Evolutionary conservation across 495 filamentous ascomycete species (phyloP).

Genomic region (Tuber microsphaerosporum): DNA sequence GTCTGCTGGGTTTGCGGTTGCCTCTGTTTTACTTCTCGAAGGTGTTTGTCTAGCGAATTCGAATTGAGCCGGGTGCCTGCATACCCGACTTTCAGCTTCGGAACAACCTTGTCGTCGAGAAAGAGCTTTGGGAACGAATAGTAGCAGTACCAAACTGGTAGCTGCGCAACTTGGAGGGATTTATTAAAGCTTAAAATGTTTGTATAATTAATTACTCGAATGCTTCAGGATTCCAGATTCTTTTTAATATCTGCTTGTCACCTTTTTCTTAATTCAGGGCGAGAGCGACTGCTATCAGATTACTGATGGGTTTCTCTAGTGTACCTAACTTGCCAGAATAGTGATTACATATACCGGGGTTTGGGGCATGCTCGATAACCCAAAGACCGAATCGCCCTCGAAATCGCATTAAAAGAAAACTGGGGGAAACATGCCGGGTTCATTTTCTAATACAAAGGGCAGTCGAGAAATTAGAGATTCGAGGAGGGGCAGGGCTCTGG

Average conservation of each 20-base stretch:
- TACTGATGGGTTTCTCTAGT: background rate
- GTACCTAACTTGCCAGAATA: background rate
- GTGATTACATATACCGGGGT: background rate
- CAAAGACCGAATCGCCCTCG: constrained; percentile 4
- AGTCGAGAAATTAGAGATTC: constrained; percentile 5
- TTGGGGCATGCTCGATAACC: constrained; percentile 4
- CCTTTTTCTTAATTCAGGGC: background rate
- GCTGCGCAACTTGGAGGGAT: constrained; percentile 1
- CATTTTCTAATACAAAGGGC: constrained; percentile 12
- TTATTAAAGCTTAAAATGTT: constrained; percentile 24
- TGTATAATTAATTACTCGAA: constrained; percentile 14
- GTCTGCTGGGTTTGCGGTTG: constrained; percentile 7
- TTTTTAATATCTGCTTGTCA: constrained; percentile 10
- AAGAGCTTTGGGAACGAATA: constrained; percentile 15
- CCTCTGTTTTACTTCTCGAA: constrained; percentile 14
- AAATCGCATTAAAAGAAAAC: background rate
- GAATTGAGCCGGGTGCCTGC: constrained; percentile 29
- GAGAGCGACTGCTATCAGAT: background rate
- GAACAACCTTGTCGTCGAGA: constrained; percentile 9
- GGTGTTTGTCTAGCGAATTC: constrained; percentile 5
- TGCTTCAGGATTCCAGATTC: background rate
- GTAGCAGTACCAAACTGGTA: constrained; percentile 14
- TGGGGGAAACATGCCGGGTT: constrained; percentile 17
- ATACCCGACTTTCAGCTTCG: constrained; percentile 17
- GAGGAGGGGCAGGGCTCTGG: constrained; percentile 23